A percentile compares a stretch with the other conserved stretches of the same genome.
Evolutionary conservation across 805 yeast genomes (phyloP).

Genomic region (Metschnikowia peoriensis): DNA sequence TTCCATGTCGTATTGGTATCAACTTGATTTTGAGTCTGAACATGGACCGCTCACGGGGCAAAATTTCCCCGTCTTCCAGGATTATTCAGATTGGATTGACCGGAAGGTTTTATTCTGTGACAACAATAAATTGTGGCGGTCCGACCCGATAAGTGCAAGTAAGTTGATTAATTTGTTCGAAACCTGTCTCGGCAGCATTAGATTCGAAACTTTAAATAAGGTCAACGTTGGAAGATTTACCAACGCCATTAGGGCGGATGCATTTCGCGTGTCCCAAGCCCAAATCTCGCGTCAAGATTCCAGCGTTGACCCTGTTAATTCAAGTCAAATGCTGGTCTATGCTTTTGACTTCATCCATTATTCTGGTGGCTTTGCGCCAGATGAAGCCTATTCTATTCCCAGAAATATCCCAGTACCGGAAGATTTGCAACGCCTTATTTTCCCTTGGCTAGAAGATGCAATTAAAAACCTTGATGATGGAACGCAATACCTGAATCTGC

Average conservation of each 20-base stretch:
- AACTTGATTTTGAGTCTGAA: conserved; percentile 1
- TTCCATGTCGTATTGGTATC: conserved; percentile 1
- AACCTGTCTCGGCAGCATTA: background rate
- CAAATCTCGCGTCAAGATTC: background rate
- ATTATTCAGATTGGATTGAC: background rate
- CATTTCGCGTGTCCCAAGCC: background rate
- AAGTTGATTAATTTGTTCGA: background rate
- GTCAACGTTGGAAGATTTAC: background rate
- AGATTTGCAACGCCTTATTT: background rate
- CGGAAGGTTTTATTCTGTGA: background rate
- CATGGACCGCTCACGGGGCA: background rate
- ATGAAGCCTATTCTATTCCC: conserved; percentile 3
- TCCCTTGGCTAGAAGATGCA: conserved; percentile 6
- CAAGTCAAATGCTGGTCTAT: background rate
- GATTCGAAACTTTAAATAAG: background rate
- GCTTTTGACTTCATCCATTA: conserved; percentile 1
- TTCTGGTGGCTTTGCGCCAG: conserved; percentile 1
- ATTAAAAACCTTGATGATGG: background rate
- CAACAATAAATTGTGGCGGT: background rate
- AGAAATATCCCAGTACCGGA: conserved; percentile 1
- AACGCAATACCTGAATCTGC: background rate
- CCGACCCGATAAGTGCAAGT: background rate
- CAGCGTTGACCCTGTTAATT: background rate
- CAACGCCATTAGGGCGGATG: background rate
- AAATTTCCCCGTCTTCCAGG: background rate